phyloP scores from a whole-genome alignment of 1,284 basidiomycete genomes.

The Hemileia vastatrix region DNA sequence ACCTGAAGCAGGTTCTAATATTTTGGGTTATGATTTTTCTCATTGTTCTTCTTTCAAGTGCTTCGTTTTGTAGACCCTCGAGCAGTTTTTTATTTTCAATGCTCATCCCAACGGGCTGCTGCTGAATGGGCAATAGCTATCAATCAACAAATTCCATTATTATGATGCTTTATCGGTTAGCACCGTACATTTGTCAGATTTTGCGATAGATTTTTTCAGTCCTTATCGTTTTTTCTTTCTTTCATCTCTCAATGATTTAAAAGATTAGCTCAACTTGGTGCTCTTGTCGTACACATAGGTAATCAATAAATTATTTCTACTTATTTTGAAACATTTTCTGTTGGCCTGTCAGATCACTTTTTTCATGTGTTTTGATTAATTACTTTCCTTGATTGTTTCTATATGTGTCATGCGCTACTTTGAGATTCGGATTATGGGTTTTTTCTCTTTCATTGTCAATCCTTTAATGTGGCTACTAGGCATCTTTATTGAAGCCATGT shows the following conservation, averaged over 20 bases:
- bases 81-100: conserved; percentile 21
- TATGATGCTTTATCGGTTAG: conserved; percentile 2
- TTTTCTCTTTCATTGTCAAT: background rate
- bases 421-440: background rate
- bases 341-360: background rate
- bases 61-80: conserved; percentile 15
- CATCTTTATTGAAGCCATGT: too few relatives aligned
- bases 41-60: background rate
- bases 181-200: too few relatives aligned
- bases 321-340: background rate
- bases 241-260: background rate
- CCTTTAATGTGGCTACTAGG: background rate
- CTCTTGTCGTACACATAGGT: background rate
- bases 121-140: conserved; percentile 17
- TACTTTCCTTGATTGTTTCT: background rate
- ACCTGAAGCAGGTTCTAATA: background rate
- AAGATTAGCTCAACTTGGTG: background rate
- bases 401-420: background rate
- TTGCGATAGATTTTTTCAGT: background rate
- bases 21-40: background rate
- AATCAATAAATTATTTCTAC: background rate
- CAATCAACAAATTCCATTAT: conserved; percentile 18
- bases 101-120: conserved; percentile 13
- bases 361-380: background rate
- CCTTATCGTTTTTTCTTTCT: background rate